phyloP scores from a whole-genome alignment of 345 rosid genomes.

The Camelina hispida region DNA sequence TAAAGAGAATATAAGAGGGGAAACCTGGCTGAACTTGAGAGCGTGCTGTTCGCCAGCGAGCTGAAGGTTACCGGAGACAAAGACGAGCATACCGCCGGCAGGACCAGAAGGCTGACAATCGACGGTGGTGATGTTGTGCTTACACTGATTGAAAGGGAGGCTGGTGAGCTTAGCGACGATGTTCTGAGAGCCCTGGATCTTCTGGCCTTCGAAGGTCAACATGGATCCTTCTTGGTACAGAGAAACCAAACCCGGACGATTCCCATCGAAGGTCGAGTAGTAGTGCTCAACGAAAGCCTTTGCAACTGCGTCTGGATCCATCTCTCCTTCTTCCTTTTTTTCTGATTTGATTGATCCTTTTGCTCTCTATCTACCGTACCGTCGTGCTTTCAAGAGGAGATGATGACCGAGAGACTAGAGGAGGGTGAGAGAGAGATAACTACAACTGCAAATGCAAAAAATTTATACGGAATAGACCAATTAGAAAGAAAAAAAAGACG shows the following conservation, averaged over 20 bases:
- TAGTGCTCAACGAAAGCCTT: constrained; percentile 96
- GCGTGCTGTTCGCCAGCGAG: constrained; percentile 92
- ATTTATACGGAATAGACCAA: no score
- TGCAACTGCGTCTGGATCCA: constrained; percentile 88
- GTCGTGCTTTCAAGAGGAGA: no score
- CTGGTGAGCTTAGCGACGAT: constrained; percentile 81
- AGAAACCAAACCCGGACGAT: constrained; percentile 62
- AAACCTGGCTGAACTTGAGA: constrained; percentile 95
- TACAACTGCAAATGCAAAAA: no score
- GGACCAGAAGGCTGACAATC: constrained; percentile 99
- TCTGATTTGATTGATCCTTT: no score
- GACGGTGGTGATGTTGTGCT: constrained; percentile 81
- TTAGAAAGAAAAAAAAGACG: no score
- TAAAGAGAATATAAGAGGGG: neutral
- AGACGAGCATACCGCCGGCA: constrained; percentile 87
- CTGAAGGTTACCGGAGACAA: constrained; percentile 90
- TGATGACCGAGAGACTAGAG: no score
- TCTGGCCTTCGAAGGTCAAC: constrained; percentile 95
- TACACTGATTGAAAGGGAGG: constrained; percentile 96
- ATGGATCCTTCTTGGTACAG: constrained; percentile 85
- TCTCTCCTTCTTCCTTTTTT: constrained; percentile 22
- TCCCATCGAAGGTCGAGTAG: constrained; percentile 81
- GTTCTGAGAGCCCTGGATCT: constrained; percentile 76
- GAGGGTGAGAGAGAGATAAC: no score
- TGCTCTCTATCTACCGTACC: no score